These are phyloP conservation scores for Fusarium duplospermum DNA, from an alignment of 2,329 filamentous ascomycete genomes.

Conservation along the genomic window DNA sequence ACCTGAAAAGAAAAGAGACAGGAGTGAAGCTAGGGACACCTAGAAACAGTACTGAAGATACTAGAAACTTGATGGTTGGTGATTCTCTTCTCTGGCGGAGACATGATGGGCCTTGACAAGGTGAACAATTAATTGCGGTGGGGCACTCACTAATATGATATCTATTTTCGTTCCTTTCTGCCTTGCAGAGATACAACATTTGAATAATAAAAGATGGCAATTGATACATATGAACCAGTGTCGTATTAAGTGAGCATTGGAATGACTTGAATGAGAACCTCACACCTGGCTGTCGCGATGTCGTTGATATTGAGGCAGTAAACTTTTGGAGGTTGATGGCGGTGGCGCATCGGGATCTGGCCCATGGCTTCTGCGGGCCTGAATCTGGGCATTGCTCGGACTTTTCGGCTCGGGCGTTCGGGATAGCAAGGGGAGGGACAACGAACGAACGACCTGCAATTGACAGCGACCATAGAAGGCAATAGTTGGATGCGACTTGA, in stretches of 20 bases:
- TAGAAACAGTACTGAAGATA: neutral
- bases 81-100: slow-evolving; percentile 1
- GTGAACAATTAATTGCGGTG: slow-evolving; percentile 3
- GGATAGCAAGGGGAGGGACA: slow-evolving; percentile 7
- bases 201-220: slow-evolving; percentile 25
- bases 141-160: neutral
- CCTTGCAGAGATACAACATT: slow-evolving; percentile 5
- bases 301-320: neutral
- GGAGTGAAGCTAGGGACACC: neutral
- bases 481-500: neutral
- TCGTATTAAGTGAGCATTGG: neutral
- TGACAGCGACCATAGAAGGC: neutral
- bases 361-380: neutral
- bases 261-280: neutral
- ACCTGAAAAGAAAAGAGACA: neutral
- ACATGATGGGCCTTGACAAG: neutral
- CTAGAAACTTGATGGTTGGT: neutral
- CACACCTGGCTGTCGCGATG: neutral
- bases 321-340: neutral
- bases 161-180: slow-evolving; percentile 8
- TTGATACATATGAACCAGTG: neutral
- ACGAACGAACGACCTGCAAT: too few relatives aligned
- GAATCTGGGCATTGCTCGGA: slow-evolving; percentile 21
- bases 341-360: neutral
- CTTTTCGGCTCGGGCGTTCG: slow-evolving; percentile 41